Evolutionary conservation across 2,329 filamentous ascomycete species (phyloP), one percentile per base, ranked within the genome.

Genomic region (Akanthomyces muscarius): DNA sequence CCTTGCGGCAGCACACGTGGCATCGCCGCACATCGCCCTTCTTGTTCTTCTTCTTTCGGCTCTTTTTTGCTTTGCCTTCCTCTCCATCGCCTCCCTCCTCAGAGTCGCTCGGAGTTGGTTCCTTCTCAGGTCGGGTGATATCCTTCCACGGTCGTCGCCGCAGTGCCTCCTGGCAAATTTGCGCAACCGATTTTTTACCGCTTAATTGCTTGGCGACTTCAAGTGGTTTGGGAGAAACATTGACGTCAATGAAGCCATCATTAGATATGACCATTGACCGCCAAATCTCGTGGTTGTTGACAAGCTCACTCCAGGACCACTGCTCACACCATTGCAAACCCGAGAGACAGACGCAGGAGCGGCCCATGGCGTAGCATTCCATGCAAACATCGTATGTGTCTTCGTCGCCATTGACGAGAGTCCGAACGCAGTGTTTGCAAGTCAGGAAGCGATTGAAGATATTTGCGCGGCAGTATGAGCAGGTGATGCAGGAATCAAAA

Each of bases 301-400:
- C 81, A 13, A 99, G 80, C 16, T 92, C 86, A 48, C 86, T 82
- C 93, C 93, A 98, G 14, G 85, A 80, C 83, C 93, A 97, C 72
- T 98, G 95, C 72, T 99, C 93, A 57, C 91, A 92, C 93, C 94
- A 99, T 65, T 85, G 86, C 13, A 97, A 83, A 23, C 87, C 87
- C 4, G 93, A 96, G 57, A 96, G 84, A 71, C 95, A 99, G 3
- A 85, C 86, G 72, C 95, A 99, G 52, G 93, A 97, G 58, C 95
- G 86, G 25, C 95, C 95, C 90, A 98, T 96, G n/a, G 88, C 90
- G 71, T 96, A 99, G 72, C 95, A 99, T 69, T 99, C 95, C 90
- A 99, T 93, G 71, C 95, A 99, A 25, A 99, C 83, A 73, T 99
- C 95, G 72, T 98, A 99, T 0, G 91, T 91, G 71, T 98, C 91